Percentiles rank a stretch among this genome's conserved stretches.
These are phyloP conservation scores for Hemerocallis citrina DNA, from an alignment of 106 monocot genomes.

Conservation along the genomic window DNA sequence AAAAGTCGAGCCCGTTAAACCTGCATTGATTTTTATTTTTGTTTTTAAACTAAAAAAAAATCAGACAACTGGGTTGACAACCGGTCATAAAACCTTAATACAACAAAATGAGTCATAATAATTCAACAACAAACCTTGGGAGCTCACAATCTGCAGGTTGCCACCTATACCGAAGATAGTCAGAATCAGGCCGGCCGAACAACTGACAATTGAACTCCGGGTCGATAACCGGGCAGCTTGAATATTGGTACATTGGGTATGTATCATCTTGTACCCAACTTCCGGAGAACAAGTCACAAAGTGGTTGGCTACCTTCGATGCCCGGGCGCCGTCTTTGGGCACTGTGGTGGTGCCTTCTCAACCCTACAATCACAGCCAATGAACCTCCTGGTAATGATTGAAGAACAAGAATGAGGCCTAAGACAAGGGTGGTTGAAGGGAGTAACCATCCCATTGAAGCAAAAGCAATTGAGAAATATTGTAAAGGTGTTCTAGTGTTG, in stretches of 20 bases:
- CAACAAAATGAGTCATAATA: neutral
- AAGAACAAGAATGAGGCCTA: slow-evolving; percentile 9
- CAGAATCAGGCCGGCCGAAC: slow-evolving; percentile 57
- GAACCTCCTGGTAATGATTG: slow-evolving; percentile 1
- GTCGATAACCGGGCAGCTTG: slow-evolving; percentile 50
- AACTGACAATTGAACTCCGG: slow-evolving; percentile 72
- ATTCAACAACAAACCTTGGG: slow-evolving; percentile 25
- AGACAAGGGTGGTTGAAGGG: slow-evolving; percentile 7
- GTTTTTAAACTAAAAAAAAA: neutral
- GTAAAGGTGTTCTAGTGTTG: neutral
- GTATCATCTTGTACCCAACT: slow-evolving; percentile 53
- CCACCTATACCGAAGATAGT: slow-evolving; percentile 56
- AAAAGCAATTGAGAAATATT: neutral
- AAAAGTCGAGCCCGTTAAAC: slow-evolving; percentile 49
- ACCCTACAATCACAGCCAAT: slow-evolving; percentile 18
- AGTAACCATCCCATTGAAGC: neutral
- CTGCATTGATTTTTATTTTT: too few species aligned
- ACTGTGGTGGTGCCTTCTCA: slow-evolving; percentile 9
- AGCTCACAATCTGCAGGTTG: slow-evolving; percentile 48
- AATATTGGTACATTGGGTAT: slow-evolving; percentile 37
- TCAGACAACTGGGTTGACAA: neutral
- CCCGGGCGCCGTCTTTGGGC: slow-evolving; percentile 9
- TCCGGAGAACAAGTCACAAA: slow-evolving; percentile 45
- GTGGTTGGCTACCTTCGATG: slow-evolving; percentile 7
- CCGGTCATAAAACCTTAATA: neutral